Base-by-base conservation (phyloP, 805 yeast species). In the Saturnispora saitoi region DNA sequence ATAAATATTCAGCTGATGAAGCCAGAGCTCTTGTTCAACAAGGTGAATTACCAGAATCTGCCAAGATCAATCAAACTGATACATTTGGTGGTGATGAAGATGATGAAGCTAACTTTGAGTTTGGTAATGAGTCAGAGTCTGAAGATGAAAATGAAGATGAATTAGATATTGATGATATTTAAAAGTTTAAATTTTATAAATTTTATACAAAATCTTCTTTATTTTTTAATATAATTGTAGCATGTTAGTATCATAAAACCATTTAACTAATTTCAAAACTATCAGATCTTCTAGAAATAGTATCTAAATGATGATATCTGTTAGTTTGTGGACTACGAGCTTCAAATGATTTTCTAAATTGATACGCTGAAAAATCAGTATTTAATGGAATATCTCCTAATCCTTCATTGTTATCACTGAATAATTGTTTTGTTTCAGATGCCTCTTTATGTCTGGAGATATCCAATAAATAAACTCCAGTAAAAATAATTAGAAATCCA, bases 11-110 rank as follows among this genome's bases (percentile, higher is more conserved):
- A 69, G 83, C 96, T 45, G 99, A 93, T 64, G 99, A 93, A 72
- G 99, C 99, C 53, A 86, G 99, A 75, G 82, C 95, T 45, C 77
- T 93, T 71, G 95, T 93, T 73, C 84, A 80, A 55, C 86, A 83
- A 68, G 99, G 99, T 59, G 99, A 93, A 72, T 78, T 93, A 61
- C 99, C 99, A 54, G 98, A 93, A 70, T 78, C 83, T 58, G 97
- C 98, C 52, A 87, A 88, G 76, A 93, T 93, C 69, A 90, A 91
- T 71, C 99, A 93, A 76, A 89, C 95, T 56, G 97, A 91, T 68
- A 88, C 95, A 55, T 90, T 88, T 65, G 97, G 95, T 66, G 91
- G 82, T 67, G 98, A 89, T 59, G 95, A 89, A 43, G 98, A 90
- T 53, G 98, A 90, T 59, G 99, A 93, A 62, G 95, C 89, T 67